phyloP scores from a whole-genome alignment of 768 basidiomycete genomes.

The Boletellus sp. region DNA sequence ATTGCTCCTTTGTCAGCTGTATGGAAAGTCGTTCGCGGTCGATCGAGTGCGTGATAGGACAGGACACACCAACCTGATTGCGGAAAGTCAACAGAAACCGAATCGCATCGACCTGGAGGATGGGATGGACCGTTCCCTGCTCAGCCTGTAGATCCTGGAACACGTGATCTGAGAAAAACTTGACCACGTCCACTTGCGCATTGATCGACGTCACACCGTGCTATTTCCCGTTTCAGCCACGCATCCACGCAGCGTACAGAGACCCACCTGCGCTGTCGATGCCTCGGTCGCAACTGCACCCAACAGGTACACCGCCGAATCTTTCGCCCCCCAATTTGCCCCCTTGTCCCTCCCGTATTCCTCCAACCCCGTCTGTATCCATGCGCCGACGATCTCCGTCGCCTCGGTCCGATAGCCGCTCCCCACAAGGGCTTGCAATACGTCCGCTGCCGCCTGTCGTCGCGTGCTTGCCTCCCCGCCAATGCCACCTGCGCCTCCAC shows the following conservation, averaged over 20 bases:
- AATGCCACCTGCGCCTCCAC: conserved; percentile 31
- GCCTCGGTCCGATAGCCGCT: conserved; percentile 78
- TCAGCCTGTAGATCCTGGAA: conserved; percentile 79
- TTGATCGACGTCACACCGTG: conserved; percentile 95
- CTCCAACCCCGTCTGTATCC: conserved; percentile 72
- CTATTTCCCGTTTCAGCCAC: conserved; percentile 32
- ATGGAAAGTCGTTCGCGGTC: not conserved
- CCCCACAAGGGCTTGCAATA: conserved; percentile 85
- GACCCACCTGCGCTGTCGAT: conserved; percentile 69
- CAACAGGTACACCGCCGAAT: conserved; percentile 88
- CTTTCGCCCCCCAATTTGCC: conserved; percentile 85
- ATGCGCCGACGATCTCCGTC: conserved; percentile 83
- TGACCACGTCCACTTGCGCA: conserved; percentile 85
- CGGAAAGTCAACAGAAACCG: conserved; percentile 93
- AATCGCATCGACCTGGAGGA: conserved; percentile 94
- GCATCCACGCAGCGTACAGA: conserved; percentile 4
- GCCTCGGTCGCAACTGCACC: conserved; percentile 92
- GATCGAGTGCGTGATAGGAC: not conserved
- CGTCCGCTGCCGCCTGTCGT: conserved; percentile 90
- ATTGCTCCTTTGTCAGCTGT: conserved; percentile 89
- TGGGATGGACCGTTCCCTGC: conserved; percentile 71
- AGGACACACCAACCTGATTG: conserved; percentile 64
- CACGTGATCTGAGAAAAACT: conserved; percentile 92
- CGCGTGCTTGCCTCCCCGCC: conserved; percentile 76
- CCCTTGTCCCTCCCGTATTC: conserved; percentile 61